A percentile compares a stretch with the other conserved stretches of the same genome.
These are phyloP conservation scores for Porogramme epimiltina DNA, from an alignment of 1,284 basidiomycete species.

Conservation along the genomic window DNA sequence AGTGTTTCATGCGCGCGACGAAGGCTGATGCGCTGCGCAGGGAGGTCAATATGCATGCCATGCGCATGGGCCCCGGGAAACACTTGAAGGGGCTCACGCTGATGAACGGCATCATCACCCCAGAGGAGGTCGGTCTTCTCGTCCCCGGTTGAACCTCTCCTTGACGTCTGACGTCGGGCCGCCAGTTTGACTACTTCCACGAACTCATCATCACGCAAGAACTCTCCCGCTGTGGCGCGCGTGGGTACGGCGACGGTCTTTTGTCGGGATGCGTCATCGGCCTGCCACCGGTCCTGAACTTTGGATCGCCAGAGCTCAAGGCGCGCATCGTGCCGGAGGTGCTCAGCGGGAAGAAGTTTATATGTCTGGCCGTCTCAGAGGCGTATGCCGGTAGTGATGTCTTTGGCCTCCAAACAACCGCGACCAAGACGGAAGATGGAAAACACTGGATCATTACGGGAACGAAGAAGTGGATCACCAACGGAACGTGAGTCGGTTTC, in stretches of 20 bases:
- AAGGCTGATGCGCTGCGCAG: conserved; percentile 34
- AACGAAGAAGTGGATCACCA: conserved; percentile 84
- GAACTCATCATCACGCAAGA: conserved; percentile 93
- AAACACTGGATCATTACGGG: conserved; percentile 87
- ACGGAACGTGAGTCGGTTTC: conserved; percentile 55
- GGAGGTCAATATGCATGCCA: conserved; percentile 77
- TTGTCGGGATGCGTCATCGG: conserved; percentile 52
- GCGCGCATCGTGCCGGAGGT: conserved; percentile 82
- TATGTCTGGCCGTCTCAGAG: conserved; percentile 75
- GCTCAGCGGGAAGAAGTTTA: conserved; percentile 78
- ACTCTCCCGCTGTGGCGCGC: conserved; percentile 63
- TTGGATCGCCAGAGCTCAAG: conserved; percentile 77
- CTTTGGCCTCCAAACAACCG: conserved; percentile 79
- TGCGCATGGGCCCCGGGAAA: conserved; percentile 87
- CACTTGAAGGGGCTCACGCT: conserved; percentile 84
- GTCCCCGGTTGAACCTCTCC: no score
- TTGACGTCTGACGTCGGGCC: background rate
- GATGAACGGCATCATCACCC: conserved; percentile 81
- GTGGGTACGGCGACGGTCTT: conserved; percentile 66
- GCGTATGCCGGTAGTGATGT: conserved; percentile 94
- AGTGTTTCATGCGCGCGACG: background rate
- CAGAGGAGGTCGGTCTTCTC: conserved; percentile 68
- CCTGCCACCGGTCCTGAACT: conserved; percentile 68
- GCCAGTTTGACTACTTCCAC: conserved; percentile 80
- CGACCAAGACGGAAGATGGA: conserved; percentile 82